phyloP scores from a whole-genome alignment of 2,329 filamentous ascomycete species.

The Cercospora nicotianae region DNA sequence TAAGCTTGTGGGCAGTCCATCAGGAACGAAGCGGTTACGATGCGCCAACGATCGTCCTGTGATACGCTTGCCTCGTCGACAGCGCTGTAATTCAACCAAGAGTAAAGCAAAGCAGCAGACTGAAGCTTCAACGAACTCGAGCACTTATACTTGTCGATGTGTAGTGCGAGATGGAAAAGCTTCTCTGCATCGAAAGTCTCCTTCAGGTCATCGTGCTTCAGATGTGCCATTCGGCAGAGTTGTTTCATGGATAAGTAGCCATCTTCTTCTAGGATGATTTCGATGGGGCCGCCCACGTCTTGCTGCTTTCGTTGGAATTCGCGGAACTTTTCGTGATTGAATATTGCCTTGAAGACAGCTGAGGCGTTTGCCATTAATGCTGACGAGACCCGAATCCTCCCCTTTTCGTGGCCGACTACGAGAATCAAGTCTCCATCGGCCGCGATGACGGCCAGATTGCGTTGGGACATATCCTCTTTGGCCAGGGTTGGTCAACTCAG shows the following conservation, averaged over 20 bases:
- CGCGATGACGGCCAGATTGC: not conserved
- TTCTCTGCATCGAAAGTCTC: not conserved
- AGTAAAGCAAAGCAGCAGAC: not conserved
- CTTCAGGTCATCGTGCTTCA: not conserved
- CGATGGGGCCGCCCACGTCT: not conserved
- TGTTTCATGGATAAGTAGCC: not conserved
- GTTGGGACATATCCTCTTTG: not conserved
- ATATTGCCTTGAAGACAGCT: not conserved
- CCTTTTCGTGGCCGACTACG: not conserved
- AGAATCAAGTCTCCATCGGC: not conserved
- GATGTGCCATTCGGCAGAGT: not conserved
- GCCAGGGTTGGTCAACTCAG: too few relatives aligned
- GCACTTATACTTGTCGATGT: not conserved
- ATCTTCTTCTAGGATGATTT: not conserved
- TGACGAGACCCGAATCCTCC: not conserved
- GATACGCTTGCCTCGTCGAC: not conserved
- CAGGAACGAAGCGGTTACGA: not conserved
- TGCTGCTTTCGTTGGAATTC: not conserved
- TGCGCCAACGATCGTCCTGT: not conserved
- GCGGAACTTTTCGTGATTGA: not conserved
- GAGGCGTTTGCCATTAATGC: not conserved
- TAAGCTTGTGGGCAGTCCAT: not conserved
- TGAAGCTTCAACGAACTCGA: not conserved
- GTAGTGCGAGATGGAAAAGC: not conserved
- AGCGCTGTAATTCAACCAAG: not conserved